Percentiles rank a stretch among this genome's conserved stretches.
These are phyloP conservation scores for Macrophomina tecta DNA, from an alignment of 2,329 filamentous ascomycete genomes.

Conservation along the genomic window DNA sequence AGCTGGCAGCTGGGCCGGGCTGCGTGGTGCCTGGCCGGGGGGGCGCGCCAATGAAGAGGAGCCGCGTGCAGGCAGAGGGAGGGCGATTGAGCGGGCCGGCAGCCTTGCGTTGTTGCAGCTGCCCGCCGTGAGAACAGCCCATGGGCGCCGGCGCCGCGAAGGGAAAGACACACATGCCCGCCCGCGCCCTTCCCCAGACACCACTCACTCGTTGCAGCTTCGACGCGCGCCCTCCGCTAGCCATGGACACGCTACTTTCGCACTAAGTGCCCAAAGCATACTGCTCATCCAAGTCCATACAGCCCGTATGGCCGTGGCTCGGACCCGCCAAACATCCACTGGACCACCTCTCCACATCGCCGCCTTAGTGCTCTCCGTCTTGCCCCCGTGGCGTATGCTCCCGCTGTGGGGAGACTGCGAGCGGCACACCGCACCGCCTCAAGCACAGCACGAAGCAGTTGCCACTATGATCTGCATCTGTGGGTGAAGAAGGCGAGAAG, in stretches of 20 bases:
- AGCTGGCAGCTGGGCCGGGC: background rate
- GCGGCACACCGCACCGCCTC: constrained; percentile 4
- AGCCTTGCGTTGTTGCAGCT: constrained; percentile 21
- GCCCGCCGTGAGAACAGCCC: background rate
- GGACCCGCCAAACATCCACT: too few relatives aligned
- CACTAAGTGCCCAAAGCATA: too few relatives aligned
- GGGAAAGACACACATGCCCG: background rate
- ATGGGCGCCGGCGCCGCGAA: background rate
- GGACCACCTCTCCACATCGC: too few relatives aligned
- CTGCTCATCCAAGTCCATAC: too few relatives aligned
- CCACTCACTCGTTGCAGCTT: background rate
- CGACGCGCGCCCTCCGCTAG: background rate
- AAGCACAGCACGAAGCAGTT: constrained; percentile 12
- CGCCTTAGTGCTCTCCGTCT: background rate
- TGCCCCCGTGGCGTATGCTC: background rate
- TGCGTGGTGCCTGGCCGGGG: background rate
- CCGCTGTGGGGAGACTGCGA: constrained; percentile 1
- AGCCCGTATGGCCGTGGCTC: too few relatives aligned
- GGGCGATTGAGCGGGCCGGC: background rate
- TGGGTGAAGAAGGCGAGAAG: constrained; percentile 6
- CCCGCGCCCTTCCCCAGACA: background rate
- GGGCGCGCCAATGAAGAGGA: constrained; percentile 10
- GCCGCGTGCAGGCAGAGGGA: background rate
- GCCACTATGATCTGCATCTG: constrained; percentile 10
- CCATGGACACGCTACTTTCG: too few relatives aligned